Evolutionary conservation across 1,284 basidiomycete genomes (phyloP).

Genomic region (Xerocomus minutiporus): DNA sequence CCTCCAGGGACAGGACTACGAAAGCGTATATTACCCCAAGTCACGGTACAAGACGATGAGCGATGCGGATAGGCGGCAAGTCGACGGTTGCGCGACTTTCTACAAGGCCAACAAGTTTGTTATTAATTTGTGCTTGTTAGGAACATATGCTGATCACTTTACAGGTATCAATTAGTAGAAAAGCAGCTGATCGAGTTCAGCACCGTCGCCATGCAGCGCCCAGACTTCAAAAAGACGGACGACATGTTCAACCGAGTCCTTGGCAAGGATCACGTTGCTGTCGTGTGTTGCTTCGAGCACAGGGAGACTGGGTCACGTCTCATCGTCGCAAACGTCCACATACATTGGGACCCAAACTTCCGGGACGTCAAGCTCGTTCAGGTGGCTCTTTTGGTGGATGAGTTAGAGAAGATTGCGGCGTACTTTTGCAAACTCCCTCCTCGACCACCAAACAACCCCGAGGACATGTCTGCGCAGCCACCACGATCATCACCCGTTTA

Average conservation of each 20-base stretch:
- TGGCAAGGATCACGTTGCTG: slow-evolving; percentile 92
- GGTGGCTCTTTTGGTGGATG: slow-evolving; percentile 87
- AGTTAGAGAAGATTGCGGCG: slow-evolving; percentile 85
- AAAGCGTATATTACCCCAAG: slow-evolving; percentile 93
- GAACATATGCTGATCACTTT: slow-evolving; percentile 8
- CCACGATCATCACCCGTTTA: slow-evolving; percentile 64
- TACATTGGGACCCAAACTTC: slow-evolving; percentile 92
- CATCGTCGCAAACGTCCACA: slow-evolving; percentile 88
- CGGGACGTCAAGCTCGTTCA: slow-evolving; percentile 98
- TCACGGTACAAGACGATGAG: slow-evolving; percentile 92
- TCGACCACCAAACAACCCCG: slow-evolving; percentile 40
- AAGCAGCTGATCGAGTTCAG: slow-evolving; percentile 95
- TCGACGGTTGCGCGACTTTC: slow-evolving; percentile 97
- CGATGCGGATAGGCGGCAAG: slow-evolving; percentile 78
- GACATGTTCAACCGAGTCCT: slow-evolving; percentile 99
- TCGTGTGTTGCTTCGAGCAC: slow-evolving; percentile 86
- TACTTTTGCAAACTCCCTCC: slow-evolving; percentile 85
- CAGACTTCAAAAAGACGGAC: slow-evolving; percentile 97
- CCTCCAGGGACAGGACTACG: slow-evolving; percentile 78
- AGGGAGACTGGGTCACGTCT: slow-evolving; percentile 82
- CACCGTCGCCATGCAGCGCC: slow-evolving; percentile 86
- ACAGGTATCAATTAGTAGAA: slow-evolving; percentile 89
- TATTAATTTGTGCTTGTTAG: background rate
- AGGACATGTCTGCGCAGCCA: slow-evolving; percentile 33
- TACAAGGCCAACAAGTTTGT: slow-evolving; percentile 87